Evolutionary conservation across 202 grass and related monocot species (phyloP), one percentile per base, ranked within the genome.

Genomic region (Eragrostis tef): DNA sequence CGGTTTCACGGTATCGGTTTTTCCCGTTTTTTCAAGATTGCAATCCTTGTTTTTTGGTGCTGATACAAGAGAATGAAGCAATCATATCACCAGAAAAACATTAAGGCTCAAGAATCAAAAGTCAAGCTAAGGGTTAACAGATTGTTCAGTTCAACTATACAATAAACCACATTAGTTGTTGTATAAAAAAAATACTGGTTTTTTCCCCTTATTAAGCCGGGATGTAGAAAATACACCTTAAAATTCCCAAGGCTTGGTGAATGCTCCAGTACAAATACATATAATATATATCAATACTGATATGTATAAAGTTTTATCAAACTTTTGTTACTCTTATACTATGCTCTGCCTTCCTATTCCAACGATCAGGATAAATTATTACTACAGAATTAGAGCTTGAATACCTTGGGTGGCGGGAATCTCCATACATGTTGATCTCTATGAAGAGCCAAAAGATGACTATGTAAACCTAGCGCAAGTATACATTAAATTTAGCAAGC

Each of bases 351-450:
- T 74, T 39, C 50, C 19, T 50, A 52, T 50, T 27, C 46, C 54
- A 71, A 71, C 11, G 47, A 65, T 67, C 44, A 56, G 47, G 70
- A 59, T 26, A 26, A 53, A 58, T 44, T 16, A 24, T 36, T 53
- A 67, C 29, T 76, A 89, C 16, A 77, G 22, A 52, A 57, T 59
- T 19, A 67, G 66, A 52, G 41, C 42, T 60, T 79, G 59, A 36
- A 71, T 50, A 75, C 13, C 58, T 64, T 81, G 36, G 31, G 29
- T 5, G 36, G n/a, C 22, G 58, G 11, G 56, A 21, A 29, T 67
- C 24, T 51, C 50, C 9, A 78, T 29, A 59, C 60, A 84, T 68
- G 34, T 36, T 41, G 52, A 60, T 51, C 49, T 42, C 41, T 63
- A 15, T 4, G 0, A 81, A 59, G 27, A 49, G 17, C 58, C 21